Conservation (phyloP, 2,329 filamentous ascomycete genomes). For the Tolypocladium sp. region DNA sequence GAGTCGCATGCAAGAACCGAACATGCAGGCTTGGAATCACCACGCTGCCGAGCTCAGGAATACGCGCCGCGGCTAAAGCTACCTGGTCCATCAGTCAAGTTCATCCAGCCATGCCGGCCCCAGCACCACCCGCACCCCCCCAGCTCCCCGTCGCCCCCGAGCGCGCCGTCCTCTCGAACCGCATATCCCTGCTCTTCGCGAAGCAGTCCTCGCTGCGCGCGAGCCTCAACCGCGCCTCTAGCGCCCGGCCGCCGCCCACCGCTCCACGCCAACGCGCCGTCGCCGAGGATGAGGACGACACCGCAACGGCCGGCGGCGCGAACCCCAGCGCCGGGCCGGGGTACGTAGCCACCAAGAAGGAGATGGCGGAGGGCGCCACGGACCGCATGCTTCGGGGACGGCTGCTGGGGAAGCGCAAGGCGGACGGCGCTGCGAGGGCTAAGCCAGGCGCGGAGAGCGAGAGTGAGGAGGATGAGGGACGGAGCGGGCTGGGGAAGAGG, state of each 20-base stretch:
- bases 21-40: not conserved
- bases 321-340: slow-evolving; percentile 32
- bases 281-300: slow-evolving; percentile 7
- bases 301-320: slow-evolving; percentile 16
- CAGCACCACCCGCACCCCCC: not conserved
- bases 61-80: not conserved
- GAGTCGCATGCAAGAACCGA: not conserved
- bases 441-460: slow-evolving; percentile 18
- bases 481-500: slow-evolving; percentile 27
- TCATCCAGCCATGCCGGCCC: not conserved
- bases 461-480: slow-evolving; percentile 25
- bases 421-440: slow-evolving; percentile 2
- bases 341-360: slow-evolving; percentile 18
- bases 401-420: slow-evolving; percentile 15
- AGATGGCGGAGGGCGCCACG: slow-evolving; percentile 11
- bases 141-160: slow-evolving; percentile 26
- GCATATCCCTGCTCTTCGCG: slow-evolving; percentile 29
- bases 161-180: slow-evolving; percentile 30
- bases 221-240: slow-evolving; percentile 16
- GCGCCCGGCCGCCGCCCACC: slow-evolving; percentile 5
- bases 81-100: not conserved
- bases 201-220: slow-evolving; percentile 23
- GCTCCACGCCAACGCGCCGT: not conserved
- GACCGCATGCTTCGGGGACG: slow-evolving; percentile 20
- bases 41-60: not conserved